A percentile compares a stretch with the other conserved stretches of the same genome.
These are phyloP conservation scores for Linaria vulgaris DNA, from an alignment of 257 asterid genomes.

Conservation along the genomic window DNA sequence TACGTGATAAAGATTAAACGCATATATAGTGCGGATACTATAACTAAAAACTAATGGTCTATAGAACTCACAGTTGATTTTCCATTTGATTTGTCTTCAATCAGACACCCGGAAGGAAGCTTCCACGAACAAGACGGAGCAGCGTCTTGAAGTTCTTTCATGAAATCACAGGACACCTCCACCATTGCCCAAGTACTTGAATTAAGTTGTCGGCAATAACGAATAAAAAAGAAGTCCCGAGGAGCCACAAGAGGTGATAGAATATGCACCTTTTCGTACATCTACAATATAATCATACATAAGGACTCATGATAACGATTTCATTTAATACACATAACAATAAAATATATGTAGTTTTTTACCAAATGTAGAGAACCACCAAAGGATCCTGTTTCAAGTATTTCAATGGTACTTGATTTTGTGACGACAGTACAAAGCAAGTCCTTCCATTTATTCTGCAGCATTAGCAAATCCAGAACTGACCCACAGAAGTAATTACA, in stretches of 20 bases:
- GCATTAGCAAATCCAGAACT: conserved; percentile 7
- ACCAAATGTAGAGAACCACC: conserved; percentile 59
- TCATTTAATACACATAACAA: not conserved
- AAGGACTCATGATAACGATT: not conserved
- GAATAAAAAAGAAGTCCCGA: conserved; percentile 60
- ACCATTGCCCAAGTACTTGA: conserved; percentile 56
- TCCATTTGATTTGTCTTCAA: conserved; percentile 56
- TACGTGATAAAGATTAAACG: not conserved
- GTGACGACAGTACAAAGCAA: conserved; percentile 54
- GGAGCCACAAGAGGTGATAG: conserved; percentile 73
- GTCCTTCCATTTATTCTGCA: conserved; percentile 65
- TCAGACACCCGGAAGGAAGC: conserved; percentile 70
- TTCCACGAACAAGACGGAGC: conserved; percentile 48
- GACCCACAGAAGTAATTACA: not conserved
- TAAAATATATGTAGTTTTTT: not conserved
- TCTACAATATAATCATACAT: conserved; percentile 33
- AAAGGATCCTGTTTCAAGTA: conserved; percentile 37
- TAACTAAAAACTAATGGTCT: not conserved
- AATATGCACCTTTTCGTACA: conserved; percentile 57
- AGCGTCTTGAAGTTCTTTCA: conserved; percentile 39
- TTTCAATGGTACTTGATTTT: conserved; percentile 47
- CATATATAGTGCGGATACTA: not conserved
- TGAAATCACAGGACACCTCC: conserved; percentile 50
- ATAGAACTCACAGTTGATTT: conserved; percentile 47
- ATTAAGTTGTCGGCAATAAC: conserved; percentile 51